phyloP scores from a whole-genome alignment of 73 alveolate genomes.

The Loxodes magnus region DNA sequence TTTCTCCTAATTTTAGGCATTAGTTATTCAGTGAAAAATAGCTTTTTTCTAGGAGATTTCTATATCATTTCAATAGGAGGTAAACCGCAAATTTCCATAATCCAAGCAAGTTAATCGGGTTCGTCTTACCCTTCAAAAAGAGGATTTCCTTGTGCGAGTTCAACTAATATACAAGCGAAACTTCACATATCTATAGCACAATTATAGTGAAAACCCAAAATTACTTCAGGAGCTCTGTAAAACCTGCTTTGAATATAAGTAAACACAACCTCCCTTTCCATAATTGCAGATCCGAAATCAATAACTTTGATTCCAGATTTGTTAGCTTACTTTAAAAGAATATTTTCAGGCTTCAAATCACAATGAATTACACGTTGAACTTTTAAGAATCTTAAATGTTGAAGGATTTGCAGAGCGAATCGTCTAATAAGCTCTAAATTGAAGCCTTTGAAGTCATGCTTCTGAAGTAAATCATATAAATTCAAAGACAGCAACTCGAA shows the following conservation, averaged over 20 bases:
- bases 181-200: slow-evolving; percentile 13
- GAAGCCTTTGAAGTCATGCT: neutral
- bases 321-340: neutral
- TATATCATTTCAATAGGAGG: neutral
- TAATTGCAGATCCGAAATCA: slow-evolving; percentile 13
- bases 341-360: slow-evolving; percentile 16
- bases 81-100: neutral
- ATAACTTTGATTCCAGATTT: slow-evolving; percentile 2
- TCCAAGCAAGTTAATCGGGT: neutral
- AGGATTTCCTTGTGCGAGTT: slow-evolving; percentile 7
- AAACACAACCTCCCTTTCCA: neutral
- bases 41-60: neutral
- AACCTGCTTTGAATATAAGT: slow-evolving; percentile 8
- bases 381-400: slow-evolving; percentile 17
- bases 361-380: slow-evolving; percentile 17
- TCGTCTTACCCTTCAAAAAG: slow-evolving; percentile 8
- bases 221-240: slow-evolving; percentile 12
- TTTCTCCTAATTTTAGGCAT: neutral
- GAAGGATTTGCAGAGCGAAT: slow-evolving; percentile 34
- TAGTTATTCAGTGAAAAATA: neutral
- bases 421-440: slow-evolving; percentile 10
- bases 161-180: slow-evolving; percentile 9
- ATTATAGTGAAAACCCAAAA: slow-evolving; percentile 1
- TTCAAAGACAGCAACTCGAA: neutral
- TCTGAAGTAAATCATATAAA: slow-evolving; percentile 4